phyloP scores from a whole-genome alignment of 805 yeast genomes.

The Kluyveromyces wickerhamii region DNA sequence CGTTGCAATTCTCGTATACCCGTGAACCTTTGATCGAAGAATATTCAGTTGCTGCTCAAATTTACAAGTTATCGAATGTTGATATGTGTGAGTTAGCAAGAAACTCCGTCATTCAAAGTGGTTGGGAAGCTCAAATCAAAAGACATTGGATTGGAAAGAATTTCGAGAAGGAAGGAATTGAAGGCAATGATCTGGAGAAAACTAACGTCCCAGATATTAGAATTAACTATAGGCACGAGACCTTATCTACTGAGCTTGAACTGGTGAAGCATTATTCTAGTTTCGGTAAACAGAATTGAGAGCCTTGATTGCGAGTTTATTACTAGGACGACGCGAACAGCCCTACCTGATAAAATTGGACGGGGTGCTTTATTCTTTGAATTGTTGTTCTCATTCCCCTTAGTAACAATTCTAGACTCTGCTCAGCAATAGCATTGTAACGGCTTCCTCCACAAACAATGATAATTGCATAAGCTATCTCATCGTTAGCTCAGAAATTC shows the following conservation, averaged over 20 bases:
- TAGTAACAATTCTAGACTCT: too few relatives aligned
- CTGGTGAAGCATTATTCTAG: conserved; percentile 52
- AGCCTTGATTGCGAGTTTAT: too few relatives aligned
- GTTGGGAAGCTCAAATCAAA: conserved; percentile 82
- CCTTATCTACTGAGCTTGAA: conserved; percentile 62
- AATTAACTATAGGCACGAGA: conserved; percentile 75
- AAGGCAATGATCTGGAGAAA: conserved; percentile 84
- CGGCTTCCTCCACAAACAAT: too few relatives aligned
- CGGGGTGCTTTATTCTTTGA: too few relatives aligned
- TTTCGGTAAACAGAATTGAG: conserved; percentile 13
- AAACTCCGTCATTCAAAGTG: conserved; percentile 88
- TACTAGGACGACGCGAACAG: too few relatives aligned
- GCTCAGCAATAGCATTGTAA: too few relatives aligned
- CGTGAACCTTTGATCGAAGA: conserved; percentile 96
- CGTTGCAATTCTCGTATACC: conserved; percentile 93
- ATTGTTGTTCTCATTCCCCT: too few relatives aligned
- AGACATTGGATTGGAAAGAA: conserved; percentile 86
- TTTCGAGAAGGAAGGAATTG: conserved; percentile 51
- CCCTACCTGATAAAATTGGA: too few relatives aligned
- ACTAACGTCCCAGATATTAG: conserved; percentile 93
- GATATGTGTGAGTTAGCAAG: conserved; percentile 97
- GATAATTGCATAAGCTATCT: too few relatives aligned
- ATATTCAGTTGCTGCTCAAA: conserved; percentile 96
- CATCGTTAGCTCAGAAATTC: too few relatives aligned
- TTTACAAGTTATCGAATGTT: conserved; percentile 85